Evolutionary conservation across 2,329 filamentous ascomycete species (phyloP).

Genomic region (Diaporthe sp.): DNA sequence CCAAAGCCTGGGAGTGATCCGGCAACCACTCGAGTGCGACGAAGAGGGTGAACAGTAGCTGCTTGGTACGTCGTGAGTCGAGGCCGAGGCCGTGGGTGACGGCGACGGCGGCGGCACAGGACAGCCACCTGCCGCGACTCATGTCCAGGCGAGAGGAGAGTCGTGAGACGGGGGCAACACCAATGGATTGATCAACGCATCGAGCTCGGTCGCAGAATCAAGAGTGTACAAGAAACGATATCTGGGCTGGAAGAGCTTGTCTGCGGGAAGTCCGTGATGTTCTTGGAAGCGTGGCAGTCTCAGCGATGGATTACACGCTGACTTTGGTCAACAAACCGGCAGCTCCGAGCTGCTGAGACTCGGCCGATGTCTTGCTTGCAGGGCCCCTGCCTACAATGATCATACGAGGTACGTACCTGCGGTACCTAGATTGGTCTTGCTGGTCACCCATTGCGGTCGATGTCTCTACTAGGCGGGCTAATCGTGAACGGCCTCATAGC

Average conservation of each 20-base stretch:
- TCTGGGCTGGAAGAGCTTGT: constrained; percentile 6
- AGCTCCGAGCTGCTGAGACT: constrained; percentile 28
- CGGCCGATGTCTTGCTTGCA: constrained; percentile 12
- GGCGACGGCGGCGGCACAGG: constrained; percentile 20
- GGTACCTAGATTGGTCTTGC: neutral
- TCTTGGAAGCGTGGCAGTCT: neutral
- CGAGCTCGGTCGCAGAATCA: neutral
- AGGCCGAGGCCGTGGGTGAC: constrained; percentile 27
- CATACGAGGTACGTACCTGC: neutral
- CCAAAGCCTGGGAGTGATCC: neutral
- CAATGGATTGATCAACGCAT: neutral
- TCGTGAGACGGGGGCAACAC: neutral
- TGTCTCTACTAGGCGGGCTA: neutral
- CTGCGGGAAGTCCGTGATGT: neutral
- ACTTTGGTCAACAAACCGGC: constrained; percentile 13
- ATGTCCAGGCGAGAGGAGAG: constrained; percentile 32
- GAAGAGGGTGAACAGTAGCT: constrained; percentile 28
- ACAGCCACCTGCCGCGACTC: constrained; percentile 38
- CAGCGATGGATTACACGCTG: constrained; percentile 12
- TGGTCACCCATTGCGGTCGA: neutral
- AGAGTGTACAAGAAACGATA: neutral
- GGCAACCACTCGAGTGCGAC: constrained; percentile 12
- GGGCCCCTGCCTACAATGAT: neutral
- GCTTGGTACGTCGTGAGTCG: constrained; percentile 33
- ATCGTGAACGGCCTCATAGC: neutral